Base-by-base conservation (phyloP, 2,329 filamentous ascomycete genomes). In the Rhynchosporium secalis region DNA sequence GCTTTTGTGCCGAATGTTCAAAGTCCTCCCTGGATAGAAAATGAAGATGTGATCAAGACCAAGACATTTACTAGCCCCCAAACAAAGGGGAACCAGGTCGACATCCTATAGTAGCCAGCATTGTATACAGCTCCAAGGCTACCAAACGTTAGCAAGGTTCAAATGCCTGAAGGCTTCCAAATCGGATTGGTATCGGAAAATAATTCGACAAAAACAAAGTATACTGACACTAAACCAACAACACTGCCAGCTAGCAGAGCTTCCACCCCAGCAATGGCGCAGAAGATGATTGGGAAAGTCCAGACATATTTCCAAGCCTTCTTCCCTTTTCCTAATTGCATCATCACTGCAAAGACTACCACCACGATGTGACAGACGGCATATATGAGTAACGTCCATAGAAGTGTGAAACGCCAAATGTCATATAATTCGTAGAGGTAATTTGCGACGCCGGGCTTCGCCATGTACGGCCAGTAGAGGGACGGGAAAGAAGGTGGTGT, bases 81-180 rank as follows among this genome's bases (percentile, higher is more conserved):
- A 28, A 88, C 78, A 70, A 90, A 84, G 1, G 88, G 88, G 54
- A 90, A 85, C 88, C 88, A 91, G 1, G 88, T 90, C 45, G 86
- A 88, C 87, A 91, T 90, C 63, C 81, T 78, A 71, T 89, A 90
- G 72, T 86, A 88, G 20, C 88, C 88, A 1, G 84, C 80, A 73
- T 86, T 83, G 70, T 90, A 90, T 20, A 89, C 80, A 1, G 83
- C 85, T 31, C 85, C 86, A 1, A 89, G 77, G 51, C 86, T 69
- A 15, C 31, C 48, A 6, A n/a, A 46, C 49, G 3, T 51, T 36
- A 61, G 57, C 51, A 15, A 20, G 15, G 29, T 45, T 20, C 20
- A 31, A 48, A 15, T 8, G 10, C 26, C 8, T 40, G n/a, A 45
- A 38, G 26, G 38, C 9, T 33, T 5, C 8, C n/a, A 15, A 29